A percentile compares a stretch with the other conserved stretches of the same genome.
These are phyloP conservation scores for Naumovozyma baii DNA, from an alignment of 805 yeast genomes.

Conservation along the genomic window DNA sequence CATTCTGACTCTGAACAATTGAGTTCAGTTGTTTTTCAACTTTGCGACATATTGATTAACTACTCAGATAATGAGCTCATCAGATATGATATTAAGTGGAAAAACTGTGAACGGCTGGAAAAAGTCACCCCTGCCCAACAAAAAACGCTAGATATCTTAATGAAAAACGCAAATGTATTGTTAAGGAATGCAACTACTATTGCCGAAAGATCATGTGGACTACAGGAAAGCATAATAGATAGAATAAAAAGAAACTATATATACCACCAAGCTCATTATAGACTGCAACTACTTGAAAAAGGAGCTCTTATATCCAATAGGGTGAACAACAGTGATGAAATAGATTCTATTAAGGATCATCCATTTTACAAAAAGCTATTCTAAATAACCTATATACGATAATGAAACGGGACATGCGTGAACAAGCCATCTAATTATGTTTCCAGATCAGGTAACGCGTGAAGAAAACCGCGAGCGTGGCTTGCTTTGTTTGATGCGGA, in stretches of 20 bases:
- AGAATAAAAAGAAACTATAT: conserved; percentile 24
- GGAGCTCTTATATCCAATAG: not conserved
- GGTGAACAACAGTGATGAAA: conserved; percentile 2
- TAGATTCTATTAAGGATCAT: conserved; percentile 15
- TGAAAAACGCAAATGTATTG: conserved; percentile 20
- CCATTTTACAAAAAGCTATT: conserved; percentile 11
- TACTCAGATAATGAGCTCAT: conserved; percentile 22
- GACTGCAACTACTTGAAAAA: conserved; percentile 11
- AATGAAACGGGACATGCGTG: no score
- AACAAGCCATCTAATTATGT: not conserved
- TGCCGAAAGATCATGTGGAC: conserved; percentile 24
- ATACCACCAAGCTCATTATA: conserved; percentile 16
- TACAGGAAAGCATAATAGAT: conserved; percentile 24
- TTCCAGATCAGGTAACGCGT: not conserved
- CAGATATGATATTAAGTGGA: conserved; percentile 13
- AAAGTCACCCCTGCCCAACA: conserved; percentile 1
- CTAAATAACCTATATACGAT: no score
- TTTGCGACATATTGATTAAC: conserved; percentile 17
- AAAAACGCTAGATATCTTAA: conserved; percentile 10
- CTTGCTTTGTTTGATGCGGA: not conserved
- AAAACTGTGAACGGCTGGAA: not conserved
- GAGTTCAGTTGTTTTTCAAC: conserved; percentile 20
- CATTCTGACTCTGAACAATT: conserved; percentile 7
- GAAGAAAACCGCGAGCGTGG: not conserved
- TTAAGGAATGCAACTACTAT: conserved; percentile 17